Conservation (phyloP, 352 stramenopile genomes). For the Phytophthora foliorum region DNA sequence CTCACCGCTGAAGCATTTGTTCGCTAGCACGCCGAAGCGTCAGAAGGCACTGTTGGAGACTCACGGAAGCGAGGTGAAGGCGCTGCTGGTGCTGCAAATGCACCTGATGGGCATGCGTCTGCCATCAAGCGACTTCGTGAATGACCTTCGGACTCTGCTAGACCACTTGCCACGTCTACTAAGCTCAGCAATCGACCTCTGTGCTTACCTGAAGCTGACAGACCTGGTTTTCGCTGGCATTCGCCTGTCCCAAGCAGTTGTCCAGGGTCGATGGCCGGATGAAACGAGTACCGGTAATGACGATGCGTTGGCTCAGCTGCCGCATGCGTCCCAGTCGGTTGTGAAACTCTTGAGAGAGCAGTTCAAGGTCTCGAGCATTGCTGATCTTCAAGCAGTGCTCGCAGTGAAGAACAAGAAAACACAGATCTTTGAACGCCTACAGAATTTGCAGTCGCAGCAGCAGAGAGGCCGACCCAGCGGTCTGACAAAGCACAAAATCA, state of each 20-base stretch:
- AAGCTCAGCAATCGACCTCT: constrained; percentile 93
- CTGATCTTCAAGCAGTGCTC: constrained; percentile 48
- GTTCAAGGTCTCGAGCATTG: constrained; percentile 38
- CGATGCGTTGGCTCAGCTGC: constrained; percentile 56
- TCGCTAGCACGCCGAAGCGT: constrained; percentile 53
- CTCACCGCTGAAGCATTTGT: constrained; percentile 70
- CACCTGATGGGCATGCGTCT: constrained; percentile 93
- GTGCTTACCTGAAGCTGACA: constrained; percentile 62
- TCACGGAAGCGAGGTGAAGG: constrained; percentile 87
- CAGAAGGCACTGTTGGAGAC: constrained; percentile 71
- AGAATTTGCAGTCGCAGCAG: constrained; percentile 31
- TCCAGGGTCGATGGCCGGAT: constrained; percentile 62
- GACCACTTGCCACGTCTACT: constrained; percentile 97
- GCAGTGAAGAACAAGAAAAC: constrained; percentile 40
- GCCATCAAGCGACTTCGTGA: constrained; percentile 98
- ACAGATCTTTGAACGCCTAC: constrained; percentile 45
- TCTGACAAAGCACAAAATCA: constrained; percentile 48
- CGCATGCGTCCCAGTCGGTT: constrained; percentile 45
- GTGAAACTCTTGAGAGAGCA: constrained; percentile 41
- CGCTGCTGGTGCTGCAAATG: constrained; percentile 95
- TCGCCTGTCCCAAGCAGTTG: constrained; percentile 62
- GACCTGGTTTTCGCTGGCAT: constrained; percentile 65
- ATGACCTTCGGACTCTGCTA: constrained; percentile 96
- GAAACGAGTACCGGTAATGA: constrained; percentile 9
- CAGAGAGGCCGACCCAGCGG: constrained; percentile 21